phyloP scores from a whole-genome alignment of 768 basidiomycete genomes.

The Steccherinum ochraceum region DNA sequence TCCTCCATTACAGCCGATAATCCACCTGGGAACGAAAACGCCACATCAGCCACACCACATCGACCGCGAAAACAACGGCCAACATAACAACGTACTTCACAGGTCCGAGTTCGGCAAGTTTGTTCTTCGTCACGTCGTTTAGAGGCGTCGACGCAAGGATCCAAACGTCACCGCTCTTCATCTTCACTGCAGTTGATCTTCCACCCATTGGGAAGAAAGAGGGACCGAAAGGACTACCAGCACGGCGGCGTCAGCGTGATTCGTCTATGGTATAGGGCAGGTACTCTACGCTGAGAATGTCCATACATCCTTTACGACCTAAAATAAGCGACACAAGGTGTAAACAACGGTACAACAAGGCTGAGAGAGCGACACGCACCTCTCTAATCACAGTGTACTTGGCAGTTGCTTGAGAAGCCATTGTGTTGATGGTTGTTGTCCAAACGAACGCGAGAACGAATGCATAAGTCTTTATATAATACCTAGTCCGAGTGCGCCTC shows the following conservation, averaged over 20 bases:
- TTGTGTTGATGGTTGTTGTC: no score
- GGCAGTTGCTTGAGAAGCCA: not conserved
- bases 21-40: constrained; percentile 33
- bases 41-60: not conserved
- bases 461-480: no score
- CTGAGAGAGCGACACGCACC: not conserved
- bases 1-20: constrained; percentile 49
- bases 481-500: no score
- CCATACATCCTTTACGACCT: constrained; percentile 46
- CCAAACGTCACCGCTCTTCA: constrained; percentile 68
- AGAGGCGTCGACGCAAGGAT: constrained; percentile 78
- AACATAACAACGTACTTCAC: constrained; percentile 47
- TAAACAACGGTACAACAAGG: not conserved
- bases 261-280: no score
- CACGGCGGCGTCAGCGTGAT: no score
- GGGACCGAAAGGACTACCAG: constrained; percentile 58
- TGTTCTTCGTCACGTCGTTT: constrained; percentile 54
- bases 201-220: constrained; percentile 76
- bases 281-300: constrained; percentile 52
- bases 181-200: constrained; percentile 72
- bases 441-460: no score
- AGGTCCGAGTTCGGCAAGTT: constrained; percentile 56
- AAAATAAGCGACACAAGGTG: no score
- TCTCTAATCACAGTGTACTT: constrained; percentile 9
- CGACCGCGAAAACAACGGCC: not conserved